These are phyloP conservation scores for Beauveria sp. DNA, from an alignment of 2,329 filamentous ascomycete species.

Conservation along the genomic window DNA sequence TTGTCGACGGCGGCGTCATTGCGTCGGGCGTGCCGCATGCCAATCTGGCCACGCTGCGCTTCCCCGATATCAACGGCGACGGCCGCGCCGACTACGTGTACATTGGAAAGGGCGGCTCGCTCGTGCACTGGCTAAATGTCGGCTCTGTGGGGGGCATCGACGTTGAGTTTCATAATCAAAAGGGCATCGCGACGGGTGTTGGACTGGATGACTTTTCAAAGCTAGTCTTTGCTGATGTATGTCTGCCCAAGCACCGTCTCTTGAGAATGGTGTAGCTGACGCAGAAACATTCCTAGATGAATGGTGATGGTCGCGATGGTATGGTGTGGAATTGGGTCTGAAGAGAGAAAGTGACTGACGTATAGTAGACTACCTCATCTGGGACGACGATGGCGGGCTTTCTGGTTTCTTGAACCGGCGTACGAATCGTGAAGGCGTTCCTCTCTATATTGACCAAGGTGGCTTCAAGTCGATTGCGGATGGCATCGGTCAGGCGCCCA, in stretches of 20 bases:
- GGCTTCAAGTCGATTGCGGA: conserved; percentile 11
- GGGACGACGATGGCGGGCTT: conserved; percentile 14
- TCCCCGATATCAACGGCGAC: conserved; percentile 21
- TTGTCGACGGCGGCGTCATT: conserved; percentile 17
- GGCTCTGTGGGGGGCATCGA: conserved; percentile 14
- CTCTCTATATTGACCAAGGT: conserved; percentile 14
- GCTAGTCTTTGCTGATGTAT: conserved; percentile 15
- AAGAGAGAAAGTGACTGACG: not conserved
- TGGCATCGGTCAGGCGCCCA: conserved; percentile 10
- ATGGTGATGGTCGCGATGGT: conserved; percentile 14
- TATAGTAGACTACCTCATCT: conserved; percentile 15
- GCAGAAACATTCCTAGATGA: not conserved
- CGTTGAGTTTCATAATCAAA: conserved; percentile 9
- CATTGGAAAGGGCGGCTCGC: conserved; percentile 16
- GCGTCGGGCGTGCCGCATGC: conserved; percentile 19
- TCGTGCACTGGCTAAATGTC: conserved; percentile 17
- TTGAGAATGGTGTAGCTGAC: not conserved
- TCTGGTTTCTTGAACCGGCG: conserved; percentile 15
- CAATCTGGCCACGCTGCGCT: conserved; percentile 17
- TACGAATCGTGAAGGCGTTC: conserved; percentile 13
- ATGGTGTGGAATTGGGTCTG: not conserved
- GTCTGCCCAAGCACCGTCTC: not conserved
- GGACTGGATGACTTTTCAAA: conserved; percentile 12
- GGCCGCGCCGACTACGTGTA: conserved; percentile 20
- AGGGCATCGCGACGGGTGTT: conserved; percentile 14